Conservation (phyloP, 2,329 filamentous ascomycete species). For the Talaromyces albobiverticillius region DNA sequence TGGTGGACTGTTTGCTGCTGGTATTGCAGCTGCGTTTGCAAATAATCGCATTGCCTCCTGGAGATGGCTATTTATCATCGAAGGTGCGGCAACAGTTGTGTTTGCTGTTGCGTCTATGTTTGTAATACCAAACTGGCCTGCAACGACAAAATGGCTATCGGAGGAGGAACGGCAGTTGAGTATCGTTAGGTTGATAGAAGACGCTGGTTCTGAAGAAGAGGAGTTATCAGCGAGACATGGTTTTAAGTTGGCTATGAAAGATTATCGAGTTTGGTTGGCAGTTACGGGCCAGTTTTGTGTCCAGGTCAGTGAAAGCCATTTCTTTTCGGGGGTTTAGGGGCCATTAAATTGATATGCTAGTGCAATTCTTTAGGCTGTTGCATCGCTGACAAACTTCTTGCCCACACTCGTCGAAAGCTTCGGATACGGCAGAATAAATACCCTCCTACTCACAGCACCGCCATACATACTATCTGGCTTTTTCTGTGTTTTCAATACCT, state of each 20-base stretch:
- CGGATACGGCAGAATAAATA: not conserved
- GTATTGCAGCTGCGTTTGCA: conserved; percentile 58
- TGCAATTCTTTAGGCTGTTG: not conserved
- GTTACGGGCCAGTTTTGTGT: not conserved
- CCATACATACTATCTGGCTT: too few relatives aligned
- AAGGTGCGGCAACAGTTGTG: conserved; percentile 62
- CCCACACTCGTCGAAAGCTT: not conserved
- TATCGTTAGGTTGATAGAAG: conserved; percentile 27
- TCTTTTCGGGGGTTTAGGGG: too few relatives aligned
- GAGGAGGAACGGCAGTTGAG: conserved; percentile 55
- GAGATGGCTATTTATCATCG: conserved; percentile 72
- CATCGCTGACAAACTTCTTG: too few relatives aligned
- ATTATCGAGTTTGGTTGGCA: not conserved
- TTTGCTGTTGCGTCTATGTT: conserved; percentile 60
- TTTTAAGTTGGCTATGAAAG: not conserved
- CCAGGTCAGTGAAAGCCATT: not conserved
- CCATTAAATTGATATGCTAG: too few relatives aligned
- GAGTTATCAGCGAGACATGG: too few relatives aligned
- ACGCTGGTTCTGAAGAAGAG: too few relatives aligned
- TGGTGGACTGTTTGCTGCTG: conserved; percentile 64
- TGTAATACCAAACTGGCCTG: conserved; percentile 66
- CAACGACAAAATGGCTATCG: conserved; percentile 64
- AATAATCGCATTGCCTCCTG: conserved; percentile 57
- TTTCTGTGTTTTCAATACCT: too few relatives aligned
- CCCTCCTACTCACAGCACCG: not conserved